Evolutionary conservation across 768 basidiomycete genomes (phyloP), one percentile per base, ranked within the genome.

Genomic region (Pluteus cervinus): DNA sequence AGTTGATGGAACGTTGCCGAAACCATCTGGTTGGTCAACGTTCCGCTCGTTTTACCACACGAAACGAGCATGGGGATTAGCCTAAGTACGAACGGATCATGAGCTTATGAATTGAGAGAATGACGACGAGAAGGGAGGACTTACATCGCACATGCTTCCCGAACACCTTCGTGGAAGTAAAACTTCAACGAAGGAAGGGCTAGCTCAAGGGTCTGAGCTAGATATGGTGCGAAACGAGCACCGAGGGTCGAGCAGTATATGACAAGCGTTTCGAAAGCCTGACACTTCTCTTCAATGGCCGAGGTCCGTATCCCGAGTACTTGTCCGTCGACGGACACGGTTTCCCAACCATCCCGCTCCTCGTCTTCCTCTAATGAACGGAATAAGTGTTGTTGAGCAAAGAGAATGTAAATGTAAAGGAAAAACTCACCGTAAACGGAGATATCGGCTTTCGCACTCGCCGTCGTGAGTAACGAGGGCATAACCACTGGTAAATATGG

Each of bases 401-500:
- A 35, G 22, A 29, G 20, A 21, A 37, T 23, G 24, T 17, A 22
- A 28, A 24, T 30, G 3, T 3, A 8, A 25, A 30, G 22, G 8
- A 29, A 10, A 23, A 36, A 51, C 72, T 22, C 48, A 83, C 85
- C 77, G 41, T 81, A 82, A 11, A 86, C 62, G 1, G 79, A 79
- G 11, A 90, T 71, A 47, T 89, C 86, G 0, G 84, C 79, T 58
- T 88, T 88, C n/a, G 79, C 76, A 21, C 79, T 71, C 3, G 91
- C 91, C 0, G 83, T 76, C 4, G 73, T 68, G 16, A 92, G 65
- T 8, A 93, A 58, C 0, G 76, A 71, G 0, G 89, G 86, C 77
- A 93, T 88, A 2, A 92, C 89, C 11, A 84, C 71, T 0, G 81
- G 80, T 2, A 93, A 70, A 55, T 87, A 93, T 0, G 87, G 87